Percentiles rank a stretch among this genome's conserved stretches.
These are phyloP conservation scores for Collariella sp. DNA, from an alignment of 495 filamentous ascomycete species.

Conservation along the genomic window DNA sequence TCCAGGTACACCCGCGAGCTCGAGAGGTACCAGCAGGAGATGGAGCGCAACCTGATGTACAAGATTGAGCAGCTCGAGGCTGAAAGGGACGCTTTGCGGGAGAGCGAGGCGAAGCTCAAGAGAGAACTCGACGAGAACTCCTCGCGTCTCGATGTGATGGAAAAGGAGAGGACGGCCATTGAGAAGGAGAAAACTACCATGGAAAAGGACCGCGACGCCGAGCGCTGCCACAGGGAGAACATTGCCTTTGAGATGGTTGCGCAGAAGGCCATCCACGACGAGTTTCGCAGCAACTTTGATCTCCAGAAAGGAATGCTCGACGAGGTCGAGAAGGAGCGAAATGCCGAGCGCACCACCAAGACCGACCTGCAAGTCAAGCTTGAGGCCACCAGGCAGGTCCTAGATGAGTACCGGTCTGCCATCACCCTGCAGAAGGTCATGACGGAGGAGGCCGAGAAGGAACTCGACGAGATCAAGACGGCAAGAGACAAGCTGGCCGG, in stretches of 20 bases:
- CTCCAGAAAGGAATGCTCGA: constrained; percentile 30
- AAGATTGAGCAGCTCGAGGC: constrained; percentile 37
- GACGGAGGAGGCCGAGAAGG: constrained; percentile 34
- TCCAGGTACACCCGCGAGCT: constrained; percentile 13
- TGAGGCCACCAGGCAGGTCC: constrained; percentile 29
- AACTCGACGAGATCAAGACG: constrained; percentile 30
- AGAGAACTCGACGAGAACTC: constrained; percentile 29
- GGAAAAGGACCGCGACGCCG: constrained; percentile 27
- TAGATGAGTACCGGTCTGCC: constrained; percentile 32
- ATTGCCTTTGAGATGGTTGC: constrained; percentile 24
- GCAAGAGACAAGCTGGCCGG: constrained; percentile 26
- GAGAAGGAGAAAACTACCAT: constrained; percentile 15
- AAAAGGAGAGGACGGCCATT: constrained; percentile 10
- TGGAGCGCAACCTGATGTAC: constrained; percentile 28
- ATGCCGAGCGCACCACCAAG: constrained; percentile 18
- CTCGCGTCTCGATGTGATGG: background rate
- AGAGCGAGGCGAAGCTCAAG: constrained; percentile 25
- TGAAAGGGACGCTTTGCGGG: constrained; percentile 31
- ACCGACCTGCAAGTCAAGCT: constrained; percentile 24
- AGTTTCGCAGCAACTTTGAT: constrained; percentile 35
- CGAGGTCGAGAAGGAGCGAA: constrained; percentile 26
- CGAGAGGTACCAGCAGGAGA: constrained; percentile 14
- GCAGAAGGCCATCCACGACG: constrained; percentile 35
- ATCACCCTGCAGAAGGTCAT: constrained; percentile 31
- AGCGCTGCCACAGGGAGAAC: constrained; percentile 18